Evolutionary conservation across 345 rosid species (phyloP).

Genomic region (Arabis alpina): DNA sequence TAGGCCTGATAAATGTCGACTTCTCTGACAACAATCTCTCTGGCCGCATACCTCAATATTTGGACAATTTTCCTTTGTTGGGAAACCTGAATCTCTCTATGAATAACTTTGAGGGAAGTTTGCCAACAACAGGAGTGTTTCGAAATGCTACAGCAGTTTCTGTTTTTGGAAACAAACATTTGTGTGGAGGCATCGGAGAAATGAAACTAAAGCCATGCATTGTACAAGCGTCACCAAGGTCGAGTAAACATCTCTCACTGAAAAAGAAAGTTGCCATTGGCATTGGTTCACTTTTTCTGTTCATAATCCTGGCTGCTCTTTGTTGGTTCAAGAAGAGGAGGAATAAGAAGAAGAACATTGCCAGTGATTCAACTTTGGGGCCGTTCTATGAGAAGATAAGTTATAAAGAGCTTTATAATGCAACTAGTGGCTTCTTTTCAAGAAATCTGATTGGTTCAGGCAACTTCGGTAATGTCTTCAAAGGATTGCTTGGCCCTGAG

Average conservation of each 20-base stretch:
- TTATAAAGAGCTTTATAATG: slow-evolving; percentile 36
- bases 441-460: slow-evolving; percentile 44
- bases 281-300: slow-evolving; percentile 26
- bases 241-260: slow-evolving; percentile 8
- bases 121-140: slow-evolving; percentile 37
- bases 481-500: slow-evolving; percentile 29
- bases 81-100: slow-evolving; percentile 34
- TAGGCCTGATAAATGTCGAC: slow-evolving; percentile 28
- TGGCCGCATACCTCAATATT: slow-evolving; percentile 37
- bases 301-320: slow-evolving; percentile 27
- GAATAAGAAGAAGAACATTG: slow-evolving; percentile 14
- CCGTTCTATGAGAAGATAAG: slow-evolving; percentile 34
- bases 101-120: slow-evolving; percentile 36
- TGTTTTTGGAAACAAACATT: slow-evolving; percentile 33
- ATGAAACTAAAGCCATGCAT: slow-evolving; percentile 31
- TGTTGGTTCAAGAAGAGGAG: slow-evolving; percentile 34
- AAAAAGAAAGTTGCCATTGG: slow-evolving; percentile 29
- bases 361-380: slow-evolving; percentile 21
- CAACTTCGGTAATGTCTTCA: slow-evolving; percentile 35
- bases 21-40: slow-evolving; percentile 42
- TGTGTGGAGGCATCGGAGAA: slow-evolving; percentile 37
- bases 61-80: slow-evolving; percentile 28
- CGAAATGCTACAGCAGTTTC: slow-evolving; percentile 33
- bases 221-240: slow-evolving; percentile 14
- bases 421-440: slow-evolving; percentile 43